Conservation (phyloP, 257 asterid species). For the Ophiorrhiza pumila region DNA sequence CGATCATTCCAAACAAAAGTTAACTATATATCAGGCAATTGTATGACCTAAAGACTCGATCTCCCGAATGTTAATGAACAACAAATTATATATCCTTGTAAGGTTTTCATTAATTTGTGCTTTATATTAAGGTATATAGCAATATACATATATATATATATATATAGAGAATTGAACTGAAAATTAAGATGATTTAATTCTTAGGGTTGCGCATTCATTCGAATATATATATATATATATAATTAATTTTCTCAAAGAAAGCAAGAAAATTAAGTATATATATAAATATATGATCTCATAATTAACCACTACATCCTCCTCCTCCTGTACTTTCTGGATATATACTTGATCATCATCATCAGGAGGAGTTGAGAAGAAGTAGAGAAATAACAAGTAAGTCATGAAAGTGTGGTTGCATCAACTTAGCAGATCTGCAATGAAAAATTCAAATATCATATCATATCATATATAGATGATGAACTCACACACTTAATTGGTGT, state of each 20-base stretch:
- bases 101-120: not conserved
- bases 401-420: not conserved
- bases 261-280: too few species aligned
- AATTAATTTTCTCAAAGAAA: too few species aligned
- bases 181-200: slow-evolving; percentile 14
- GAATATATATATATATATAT: too few species aligned
- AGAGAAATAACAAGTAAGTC: not conserved
- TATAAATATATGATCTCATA: too few species aligned
- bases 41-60: not conserved
- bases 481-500: slow-evolving; percentile 37
- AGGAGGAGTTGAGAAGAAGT: not conserved
- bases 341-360: too few species aligned
- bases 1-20: not conserved
- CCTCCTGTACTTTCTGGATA: too few species aligned
- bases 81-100: not conserved
- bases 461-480: too few species aligned
- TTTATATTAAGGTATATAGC: not conserved
- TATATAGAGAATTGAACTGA: not conserved
- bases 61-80: not conserved
- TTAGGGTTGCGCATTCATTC: slow-evolving; percentile 12
- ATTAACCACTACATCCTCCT: too few species aligned
- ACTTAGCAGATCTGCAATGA: slow-evolving; percentile 14
- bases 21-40: not conserved
- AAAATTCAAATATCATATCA: slow-evolving; percentile 12
- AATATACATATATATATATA: too few species aligned